Evolutionary conservation across 495 filamentous ascomycete species (phyloP).

Genomic region (Penicillium odoratum): DNA sequence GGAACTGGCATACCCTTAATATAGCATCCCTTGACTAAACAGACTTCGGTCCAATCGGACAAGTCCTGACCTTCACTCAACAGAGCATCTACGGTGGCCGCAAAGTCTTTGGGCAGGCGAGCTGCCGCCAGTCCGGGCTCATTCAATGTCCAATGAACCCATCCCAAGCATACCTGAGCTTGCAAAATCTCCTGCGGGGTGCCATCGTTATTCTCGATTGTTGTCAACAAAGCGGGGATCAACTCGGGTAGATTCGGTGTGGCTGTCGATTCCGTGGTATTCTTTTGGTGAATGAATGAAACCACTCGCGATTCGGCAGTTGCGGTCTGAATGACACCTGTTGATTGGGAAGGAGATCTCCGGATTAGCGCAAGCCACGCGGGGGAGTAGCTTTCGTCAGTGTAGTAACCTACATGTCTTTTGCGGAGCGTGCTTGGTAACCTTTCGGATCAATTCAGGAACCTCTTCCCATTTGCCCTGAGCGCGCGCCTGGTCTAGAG

Average conservation of each 20-base stretch:
- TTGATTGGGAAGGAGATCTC: constrained; percentile 9
- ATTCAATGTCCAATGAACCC: constrained; percentile 75
- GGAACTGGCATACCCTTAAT: constrained; percentile 56
- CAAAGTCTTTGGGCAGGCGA: constrained; percentile 63
- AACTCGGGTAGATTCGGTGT: constrained; percentile 61
- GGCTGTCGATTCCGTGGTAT: constrained; percentile 38
- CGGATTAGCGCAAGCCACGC: constrained; percentile 19
- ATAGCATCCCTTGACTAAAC: constrained; percentile 73
- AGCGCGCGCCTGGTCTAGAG: constrained; percentile 82
- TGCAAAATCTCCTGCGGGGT: constrained; percentile 72
- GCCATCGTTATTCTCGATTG: constrained; percentile 60
- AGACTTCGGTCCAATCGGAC: constrained; percentile 75
- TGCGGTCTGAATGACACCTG: constrained; percentile 76
- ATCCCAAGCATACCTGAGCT: constrained; percentile 75
- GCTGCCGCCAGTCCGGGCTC: constrained; percentile 62
- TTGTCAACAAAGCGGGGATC: constrained; percentile 58
- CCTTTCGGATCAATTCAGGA: constrained; percentile 86
- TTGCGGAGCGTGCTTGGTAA: constrained; percentile 89
- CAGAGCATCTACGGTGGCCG: constrained; percentile 49
- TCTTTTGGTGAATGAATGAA: constrained; percentile 44
- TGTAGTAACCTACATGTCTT: constrained; percentile 63
- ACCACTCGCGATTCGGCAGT: constrained; percentile 68
- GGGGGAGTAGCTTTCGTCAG: constrained; percentile 6
- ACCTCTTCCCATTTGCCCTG: constrained; percentile 86
- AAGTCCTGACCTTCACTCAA: constrained; percentile 43